Base-by-base conservation (phyloP, 345 rosid genomes). In the Eucalyptus shirleyi region DNA sequence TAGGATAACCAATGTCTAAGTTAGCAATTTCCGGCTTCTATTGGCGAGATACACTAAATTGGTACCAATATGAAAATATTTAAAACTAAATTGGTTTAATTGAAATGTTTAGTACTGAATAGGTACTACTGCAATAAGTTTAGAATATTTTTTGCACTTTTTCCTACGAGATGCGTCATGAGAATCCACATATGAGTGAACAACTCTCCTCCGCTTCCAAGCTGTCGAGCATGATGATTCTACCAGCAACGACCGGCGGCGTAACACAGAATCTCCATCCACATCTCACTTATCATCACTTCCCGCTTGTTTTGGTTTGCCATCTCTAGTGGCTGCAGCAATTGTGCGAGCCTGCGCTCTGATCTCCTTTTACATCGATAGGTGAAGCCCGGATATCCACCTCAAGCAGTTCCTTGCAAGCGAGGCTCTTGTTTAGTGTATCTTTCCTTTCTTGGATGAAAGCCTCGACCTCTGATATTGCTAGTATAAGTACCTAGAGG, bases 311-410 rank as follows among this genome's bases (percentile, higher is more conserved):
- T 62, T 26, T 6, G 72, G 72, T 87, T 65, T 12, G 8, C 80
- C 12, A 51, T 21, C 30, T 50, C 86, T 17, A 69, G 59, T 5
- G 85, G 32, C 17, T 26, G 86, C 87, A 89, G n/a, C 6, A 16
- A 47, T 15, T 81, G 86, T 9, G 90, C 90, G 18, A 91, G 86
- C 91, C 87, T 87, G 87, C 89, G 89, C 93, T 89, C 17, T 83
- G 88, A 16, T 88, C 91, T 34, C 89, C 93, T 65, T 93, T 89
- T 34, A 90, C 91, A 30, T 60, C 47, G 12, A 47, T 30, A 1
- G 91, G 88, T 45, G 51, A 88, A 50, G 88, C 88, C 34, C 6
- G 32, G 2, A 88, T 87, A 83, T 89, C 89, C 86, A 86, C 91
- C 7, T 91, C 32, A 12, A 88, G 60, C 91, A 92, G 45, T 86